Base-by-base conservation (phyloP, 2,329 filamentous ascomycete genomes). In the Beauveria rudraprayagi region DNA sequence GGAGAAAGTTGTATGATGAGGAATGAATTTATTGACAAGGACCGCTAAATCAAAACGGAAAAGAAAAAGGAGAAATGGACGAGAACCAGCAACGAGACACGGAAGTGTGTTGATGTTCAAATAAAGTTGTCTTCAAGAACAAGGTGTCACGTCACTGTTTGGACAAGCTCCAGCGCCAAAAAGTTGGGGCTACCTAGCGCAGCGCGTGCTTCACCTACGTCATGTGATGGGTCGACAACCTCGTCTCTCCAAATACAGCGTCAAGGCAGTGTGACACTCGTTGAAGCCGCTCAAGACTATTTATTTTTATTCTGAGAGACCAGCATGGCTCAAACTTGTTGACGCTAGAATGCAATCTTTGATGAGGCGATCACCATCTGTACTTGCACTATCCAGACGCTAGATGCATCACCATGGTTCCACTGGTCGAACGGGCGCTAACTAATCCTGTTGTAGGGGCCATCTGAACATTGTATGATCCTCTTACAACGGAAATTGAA, bases 181-280 rank as follows among this genome's bases (percentile, higher is more conserved):
- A 50, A 50, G 46, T 24, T 51, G 56, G 34, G 56, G 46, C 56
- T 56, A 61, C 11, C 28, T 37, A 37, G 34, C 34, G 34, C 34
- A 37, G 30, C 56, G 52, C 61, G 59, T 63, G 62, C 62, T 34
- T 26, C 54, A 57, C 44, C 57, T 65, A 65, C 64, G 64, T 65
- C 64, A 65, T 65, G 64, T 65, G 64, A 65, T 63, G 62, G 61
- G 56, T 51, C 37, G 47, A 17, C 11, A 34, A 30, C n/a, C 52
- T 55, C 16, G 30, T 22, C 30, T 17, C 48, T 37, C 30, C 30
- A 37, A 40, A 30, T 11, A 5, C 50, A 7, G 11, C 14, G 44
- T 22, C 44, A 8, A 11, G 3, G 5, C 22, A 47, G 19, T 3
- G 5, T 26, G 24, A 14, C 11, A 16, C 24, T 47, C 22, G 11